Conservation (phyloP, 306 rosid genomes). For the Betula pendula region DNA sequence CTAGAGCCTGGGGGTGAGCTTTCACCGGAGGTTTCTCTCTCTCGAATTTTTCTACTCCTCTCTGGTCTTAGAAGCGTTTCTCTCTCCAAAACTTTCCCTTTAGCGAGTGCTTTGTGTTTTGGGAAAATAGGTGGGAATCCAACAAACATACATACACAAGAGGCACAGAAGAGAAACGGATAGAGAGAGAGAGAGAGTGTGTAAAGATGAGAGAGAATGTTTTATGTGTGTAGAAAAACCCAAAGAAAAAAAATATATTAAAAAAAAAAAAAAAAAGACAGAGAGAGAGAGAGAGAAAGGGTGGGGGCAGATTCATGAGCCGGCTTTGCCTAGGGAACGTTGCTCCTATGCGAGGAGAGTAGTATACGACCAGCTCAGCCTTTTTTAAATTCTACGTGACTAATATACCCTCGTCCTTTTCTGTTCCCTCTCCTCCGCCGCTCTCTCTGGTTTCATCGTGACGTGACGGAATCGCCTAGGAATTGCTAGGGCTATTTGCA, state of each 20-base stretch:
- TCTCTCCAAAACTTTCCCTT: constrained; percentile 32
- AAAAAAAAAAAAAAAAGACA: background rate
- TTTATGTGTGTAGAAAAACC: background rate
- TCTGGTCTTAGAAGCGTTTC: background rate
- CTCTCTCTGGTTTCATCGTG: constrained; percentile 38
- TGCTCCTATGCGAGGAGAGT: background rate
- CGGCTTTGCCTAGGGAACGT: constrained; percentile 59
- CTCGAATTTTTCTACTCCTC: background rate
- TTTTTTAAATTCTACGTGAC: constrained; percentile 20
- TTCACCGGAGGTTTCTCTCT: constrained; percentile 30
- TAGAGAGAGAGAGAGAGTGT: constrained; percentile 26
- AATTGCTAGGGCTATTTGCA: background rate
- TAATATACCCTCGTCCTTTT: constrained; percentile 33
- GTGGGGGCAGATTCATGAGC: constrained; percentile 22
- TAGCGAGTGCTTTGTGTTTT: constrained; percentile 39
- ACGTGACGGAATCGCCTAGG: constrained; percentile 56
- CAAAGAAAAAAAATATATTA: background rate
- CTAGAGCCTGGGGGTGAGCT: constrained; percentile 9
- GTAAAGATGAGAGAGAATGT: background rate
- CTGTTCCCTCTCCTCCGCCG: background rate
- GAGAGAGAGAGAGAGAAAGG: background rate
- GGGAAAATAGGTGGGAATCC: constrained; percentile 49
- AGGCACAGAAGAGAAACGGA: constrained; percentile 29
- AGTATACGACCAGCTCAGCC: constrained; percentile 17
- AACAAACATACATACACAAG: constrained; percentile 32